phyloP scores from a whole-genome alignment of 257 asterid species.

The Thymus mandschuricus region DNA sequence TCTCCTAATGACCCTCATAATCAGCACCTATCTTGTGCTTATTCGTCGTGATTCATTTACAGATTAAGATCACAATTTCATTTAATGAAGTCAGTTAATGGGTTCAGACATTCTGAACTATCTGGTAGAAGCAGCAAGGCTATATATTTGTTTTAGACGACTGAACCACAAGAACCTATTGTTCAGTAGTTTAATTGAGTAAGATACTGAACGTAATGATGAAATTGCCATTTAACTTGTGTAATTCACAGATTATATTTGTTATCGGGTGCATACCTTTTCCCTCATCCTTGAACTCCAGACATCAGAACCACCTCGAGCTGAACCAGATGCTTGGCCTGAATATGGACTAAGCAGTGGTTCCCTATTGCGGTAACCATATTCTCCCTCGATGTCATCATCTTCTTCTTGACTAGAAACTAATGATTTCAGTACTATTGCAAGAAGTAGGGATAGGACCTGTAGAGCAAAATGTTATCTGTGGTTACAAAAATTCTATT shows the following conservation, averaged over 20 bases:
- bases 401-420: constrained; percentile 54
- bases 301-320: constrained; percentile 67
- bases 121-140: neutral
- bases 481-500: constrained; percentile 13
- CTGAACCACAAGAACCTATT: neutral
- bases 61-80: neutral
- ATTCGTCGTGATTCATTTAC: neutral
- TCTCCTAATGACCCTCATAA: neutral
- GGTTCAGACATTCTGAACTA: constrained; percentile 15
- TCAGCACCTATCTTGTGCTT: neutral
- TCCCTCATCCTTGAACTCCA: constrained; percentile 83
- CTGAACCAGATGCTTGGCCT: constrained; percentile 49
- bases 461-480: constrained; percentile 38
- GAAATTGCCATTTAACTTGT: constrained; percentile 21
- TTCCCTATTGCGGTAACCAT: constrained; percentile 57
- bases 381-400: constrained; percentile 59
- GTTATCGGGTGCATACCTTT: constrained; percentile 55
- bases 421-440: constrained; percentile 67
- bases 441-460: constrained; percentile 65
- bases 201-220: neutral
- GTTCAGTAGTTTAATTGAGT: neutral
- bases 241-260: neutral
- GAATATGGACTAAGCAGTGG: constrained; percentile 57
- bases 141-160: neutral
- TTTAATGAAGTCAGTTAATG: neutral